Evolutionary conservation across 2,329 filamentous ascomycete species (phyloP), one percentile per base, ranked within the genome.

Genomic region (Fusarium pseudoanthophilum): DNA sequence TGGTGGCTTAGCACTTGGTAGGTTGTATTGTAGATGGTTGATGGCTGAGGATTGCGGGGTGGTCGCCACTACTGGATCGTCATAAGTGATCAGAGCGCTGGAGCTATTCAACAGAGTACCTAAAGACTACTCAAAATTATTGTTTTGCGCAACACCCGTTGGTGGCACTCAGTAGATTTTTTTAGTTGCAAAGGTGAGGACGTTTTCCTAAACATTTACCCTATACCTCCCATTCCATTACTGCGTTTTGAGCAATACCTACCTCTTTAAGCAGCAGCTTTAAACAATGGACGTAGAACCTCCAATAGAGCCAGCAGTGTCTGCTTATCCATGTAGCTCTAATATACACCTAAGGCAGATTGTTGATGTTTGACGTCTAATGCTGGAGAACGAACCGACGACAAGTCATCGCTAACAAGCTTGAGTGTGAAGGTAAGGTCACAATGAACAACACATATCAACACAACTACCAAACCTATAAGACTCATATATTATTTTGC

Each of bases 1-100:
- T 37, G 18, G 64, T 67, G 64, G 65, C 65, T 69, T 53, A 68
- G 65, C 42, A 68, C 13, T 20, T 20, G 37, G 37, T 24, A 24
- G 36, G 36, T 39, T 62, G 56, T 49, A 49, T 55, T 48, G 24
- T 52, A 28, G 39, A 66, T 34, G 24, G n/a, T 24, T 45, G 18
- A 40, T 37, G 18, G 39, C 21, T 32, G 49, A 28, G 60, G 53
- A 40, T 46, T 28, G 64, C 53, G 53, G 64, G 45, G 63, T 42
- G 48, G 32, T 56, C 16, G 36, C 56, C 56, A 59, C 32, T 52
- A 18, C 11, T 26, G 39, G n/a, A 32, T 28, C 34, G 39, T 60
- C 64, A 60, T 46, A 32, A 40, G 42, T 37, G 21, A 46, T 53
- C 14, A n/a, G 28, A 18, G 26, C 24, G 21, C 11, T 24, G 24